Conservation (phyloP, 352 stramenopile species). For the Phytophthora ramorum region DNA sequence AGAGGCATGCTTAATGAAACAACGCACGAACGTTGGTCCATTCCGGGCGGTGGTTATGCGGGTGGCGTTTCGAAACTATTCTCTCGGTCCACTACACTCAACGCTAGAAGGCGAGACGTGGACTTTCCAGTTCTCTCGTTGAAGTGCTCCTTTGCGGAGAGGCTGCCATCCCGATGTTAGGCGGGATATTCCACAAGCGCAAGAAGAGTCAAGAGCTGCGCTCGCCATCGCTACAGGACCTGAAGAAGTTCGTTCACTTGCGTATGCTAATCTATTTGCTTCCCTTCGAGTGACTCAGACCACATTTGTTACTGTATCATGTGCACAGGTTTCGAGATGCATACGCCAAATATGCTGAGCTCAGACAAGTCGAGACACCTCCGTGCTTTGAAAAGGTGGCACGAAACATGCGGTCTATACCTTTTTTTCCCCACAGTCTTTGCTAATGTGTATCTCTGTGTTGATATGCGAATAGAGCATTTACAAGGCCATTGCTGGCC, state of each 20-base stretch:
- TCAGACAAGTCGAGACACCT: constrained; percentile 66
- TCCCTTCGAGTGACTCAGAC: not conserved
- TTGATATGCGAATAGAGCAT: constrained; percentile 53
- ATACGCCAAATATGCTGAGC: constrained; percentile 69
- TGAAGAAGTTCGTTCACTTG: constrained; percentile 59
- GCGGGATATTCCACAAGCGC: constrained; percentile 80
- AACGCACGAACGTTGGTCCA: constrained; percentile 5
- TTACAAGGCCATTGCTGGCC: constrained; percentile 86
- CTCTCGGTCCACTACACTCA: not conserved
- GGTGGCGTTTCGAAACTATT: constrained; percentile 45
- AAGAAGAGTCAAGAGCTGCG: constrained; percentile 83
- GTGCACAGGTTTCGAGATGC: constrained; percentile 67
- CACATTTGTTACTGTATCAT: not conserved
- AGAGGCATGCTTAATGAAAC: constrained; percentile 17
- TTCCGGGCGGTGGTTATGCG: constrained; percentile 17
- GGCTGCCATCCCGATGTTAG: constrained; percentile 50
- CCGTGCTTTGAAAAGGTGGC: constrained; percentile 72
- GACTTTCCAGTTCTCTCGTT: constrained; percentile 9
- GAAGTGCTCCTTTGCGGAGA: not conserved
- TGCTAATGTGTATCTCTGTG: not conserved
- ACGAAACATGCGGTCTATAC: not conserved
- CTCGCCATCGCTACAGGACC: constrained; percentile 74
- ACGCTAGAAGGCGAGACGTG: not conserved
- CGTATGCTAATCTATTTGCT: not conserved
- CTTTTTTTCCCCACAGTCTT: not conserved